phyloP scores from a whole-genome alignment of 805 yeast genomes.

The Candida quercuum region DNA sequence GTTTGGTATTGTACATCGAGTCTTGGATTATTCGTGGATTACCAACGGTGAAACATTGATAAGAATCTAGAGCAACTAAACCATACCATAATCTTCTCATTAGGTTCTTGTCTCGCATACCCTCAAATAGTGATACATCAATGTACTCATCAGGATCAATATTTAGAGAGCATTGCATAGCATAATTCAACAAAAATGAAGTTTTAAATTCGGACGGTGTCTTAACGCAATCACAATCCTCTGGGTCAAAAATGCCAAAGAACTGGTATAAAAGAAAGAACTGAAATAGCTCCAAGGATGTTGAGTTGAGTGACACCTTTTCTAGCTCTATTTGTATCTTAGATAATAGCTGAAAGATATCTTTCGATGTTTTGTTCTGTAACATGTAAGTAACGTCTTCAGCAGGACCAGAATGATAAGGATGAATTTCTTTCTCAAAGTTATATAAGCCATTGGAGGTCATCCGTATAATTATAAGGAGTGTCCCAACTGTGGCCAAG shows the following conservation, averaged over 20 bases:
- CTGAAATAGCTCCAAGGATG: not conserved
- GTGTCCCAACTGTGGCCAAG: not conserved
- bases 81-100: not conserved
- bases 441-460: not conserved
- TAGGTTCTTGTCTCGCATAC: not conserved
- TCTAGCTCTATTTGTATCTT: too few species aligned
- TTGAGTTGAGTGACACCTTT: too few species aligned
- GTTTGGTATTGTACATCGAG: not conserved
- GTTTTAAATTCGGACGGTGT: too few species aligned
- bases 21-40: not conserved
- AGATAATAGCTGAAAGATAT: not conserved
- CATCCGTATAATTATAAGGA: not conserved
- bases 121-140: not conserved
- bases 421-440: not conserved
- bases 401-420: not conserved
- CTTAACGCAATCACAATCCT: not conserved
- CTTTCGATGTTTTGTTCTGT: not conserved
- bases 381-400: not conserved
- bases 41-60: not conserved
- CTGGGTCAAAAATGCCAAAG: not conserved
- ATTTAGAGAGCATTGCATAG: not conserved
- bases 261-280: not conserved
- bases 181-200: not conserved
- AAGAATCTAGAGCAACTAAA: not conserved
- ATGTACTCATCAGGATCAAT: not conserved